Percentiles rank a stretch among this genome's conserved stretches.
These are phyloP conservation scores for Aureobasidium zeae DNA, from an alignment of 2,329 filamentous ascomycete species.

Conservation along the genomic window DNA sequence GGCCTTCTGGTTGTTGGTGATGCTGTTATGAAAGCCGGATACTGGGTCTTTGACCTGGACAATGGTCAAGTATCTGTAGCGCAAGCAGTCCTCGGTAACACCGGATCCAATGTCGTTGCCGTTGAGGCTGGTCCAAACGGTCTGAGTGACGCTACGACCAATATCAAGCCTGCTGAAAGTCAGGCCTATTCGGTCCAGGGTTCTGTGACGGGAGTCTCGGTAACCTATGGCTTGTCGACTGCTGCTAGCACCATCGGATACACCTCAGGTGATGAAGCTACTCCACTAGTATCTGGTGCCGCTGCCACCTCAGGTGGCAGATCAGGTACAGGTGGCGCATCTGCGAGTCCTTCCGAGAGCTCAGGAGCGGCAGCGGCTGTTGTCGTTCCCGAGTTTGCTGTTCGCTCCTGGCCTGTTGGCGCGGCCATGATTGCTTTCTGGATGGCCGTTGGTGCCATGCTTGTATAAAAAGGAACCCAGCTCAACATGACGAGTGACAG, in stretches of 20 bases:
- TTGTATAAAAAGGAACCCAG: no score
- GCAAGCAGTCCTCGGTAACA: slow-evolving; percentile 20
- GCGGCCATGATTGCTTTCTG: background rate
- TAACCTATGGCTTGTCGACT: background rate
- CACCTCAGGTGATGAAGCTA: background rate
- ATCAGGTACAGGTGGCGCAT: background rate
- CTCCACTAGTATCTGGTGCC: no score
- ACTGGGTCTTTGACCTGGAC: slow-evolving; percentile 30
- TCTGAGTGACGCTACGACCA: background rate
- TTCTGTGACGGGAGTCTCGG: background rate
- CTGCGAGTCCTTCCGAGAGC: background rate
- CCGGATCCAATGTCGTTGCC: background rate
- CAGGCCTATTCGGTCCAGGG: background rate
- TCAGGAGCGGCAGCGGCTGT: background rate
- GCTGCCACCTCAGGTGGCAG: background rate
- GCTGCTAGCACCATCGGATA: slow-evolving; percentile 2
- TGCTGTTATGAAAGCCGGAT: slow-evolving; percentile 28
- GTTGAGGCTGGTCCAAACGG: slow-evolving; percentile 1
- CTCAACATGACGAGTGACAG: no score
- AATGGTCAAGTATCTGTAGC: slow-evolving; percentile 28
- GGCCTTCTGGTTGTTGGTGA: slow-evolving; percentile 23
- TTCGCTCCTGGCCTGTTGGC: background rate
- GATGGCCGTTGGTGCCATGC: background rate
- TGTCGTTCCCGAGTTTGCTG: background rate
- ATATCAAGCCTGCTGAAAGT: background rate